Percentiles rank a stretch among this genome's conserved stretches.
Evolutionary conservation across 176 grass and related monocot genomes (phyloP).

Genomic region (Cymbopogon citratus): DNA sequence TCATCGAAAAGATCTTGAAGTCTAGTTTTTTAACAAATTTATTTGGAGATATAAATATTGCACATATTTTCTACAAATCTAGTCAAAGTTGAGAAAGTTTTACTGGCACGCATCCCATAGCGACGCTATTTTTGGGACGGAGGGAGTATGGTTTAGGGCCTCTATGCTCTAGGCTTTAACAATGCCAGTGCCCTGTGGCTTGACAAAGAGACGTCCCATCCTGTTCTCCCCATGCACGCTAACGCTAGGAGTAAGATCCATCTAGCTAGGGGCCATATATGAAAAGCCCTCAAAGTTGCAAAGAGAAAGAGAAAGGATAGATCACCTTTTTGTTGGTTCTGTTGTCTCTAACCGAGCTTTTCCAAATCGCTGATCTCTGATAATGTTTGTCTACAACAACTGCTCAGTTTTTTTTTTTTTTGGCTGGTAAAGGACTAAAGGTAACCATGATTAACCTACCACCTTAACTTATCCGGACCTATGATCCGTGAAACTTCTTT

Average conservation of each 20-base stretch:
- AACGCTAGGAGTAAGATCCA: not conserved
- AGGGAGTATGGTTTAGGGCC: too few species aligned
- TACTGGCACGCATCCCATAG: too few species aligned
- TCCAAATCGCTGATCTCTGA: constrained; percentile 1
- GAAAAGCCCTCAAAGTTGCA: constrained; percentile 24
- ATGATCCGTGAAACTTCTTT: constrained; percentile 24
- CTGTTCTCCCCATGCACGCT: constrained; percentile 9
- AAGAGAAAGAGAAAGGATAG: constrained; percentile 8
- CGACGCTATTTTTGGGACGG: too few species aligned
- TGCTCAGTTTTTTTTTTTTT: not conserved
- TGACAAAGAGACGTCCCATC: constrained; percentile 28
- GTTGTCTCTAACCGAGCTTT: constrained; percentile 26
- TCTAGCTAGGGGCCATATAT: constrained; percentile 31
- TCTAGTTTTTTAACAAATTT: too few species aligned
- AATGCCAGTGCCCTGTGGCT: not conserved
- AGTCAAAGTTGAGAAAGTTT: too few species aligned
- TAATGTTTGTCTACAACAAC: not conserved
- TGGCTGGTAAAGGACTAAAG: constrained; percentile 13
- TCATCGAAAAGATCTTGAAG: too few species aligned
- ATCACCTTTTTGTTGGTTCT: constrained; percentile 45
- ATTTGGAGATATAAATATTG: too few species aligned
- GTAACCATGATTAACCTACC: constrained; percentile 30
- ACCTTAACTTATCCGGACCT: constrained; percentile 20
- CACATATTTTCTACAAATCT: too few species aligned
- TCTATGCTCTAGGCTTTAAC: not conserved